Conservation (phyloP, 495 filamentous ascomycete genomes). For the Cercophora sp. region DNA sequence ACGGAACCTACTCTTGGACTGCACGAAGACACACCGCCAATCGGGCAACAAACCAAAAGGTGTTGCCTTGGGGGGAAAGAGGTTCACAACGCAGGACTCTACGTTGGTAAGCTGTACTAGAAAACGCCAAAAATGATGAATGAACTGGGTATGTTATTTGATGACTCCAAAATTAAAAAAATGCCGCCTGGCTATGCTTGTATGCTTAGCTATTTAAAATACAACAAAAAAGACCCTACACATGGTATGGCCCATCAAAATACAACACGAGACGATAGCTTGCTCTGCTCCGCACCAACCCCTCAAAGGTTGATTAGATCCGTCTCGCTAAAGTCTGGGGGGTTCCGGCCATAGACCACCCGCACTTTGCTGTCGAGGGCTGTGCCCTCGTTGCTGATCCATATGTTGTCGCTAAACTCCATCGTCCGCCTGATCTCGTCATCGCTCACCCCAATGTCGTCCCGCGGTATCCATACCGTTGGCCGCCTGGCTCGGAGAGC, state of each 20-base stretch:
- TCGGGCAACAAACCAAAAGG: too few relatives aligned
- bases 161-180: background rate
- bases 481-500: constrained; percentile 82
- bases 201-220: too few relatives aligned
- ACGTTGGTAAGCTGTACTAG: background rate
- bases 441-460: constrained; percentile 85
- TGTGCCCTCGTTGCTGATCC: constrained; percentile 90
- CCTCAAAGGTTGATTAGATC: constrained; percentile 89
- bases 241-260: background rate
- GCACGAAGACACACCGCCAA: too few relatives aligned
- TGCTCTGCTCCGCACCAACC: too few relatives aligned
- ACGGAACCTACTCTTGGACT: too few relatives aligned
- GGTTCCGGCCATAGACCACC: constrained; percentile 83
- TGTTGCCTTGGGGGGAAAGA: too few relatives aligned
- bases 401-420: constrained; percentile 75
- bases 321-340: constrained; percentile 87
- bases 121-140: background rate
- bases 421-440: constrained; percentile 81
- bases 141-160: background rate
- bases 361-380: constrained; percentile 77
- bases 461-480: constrained; percentile 90
- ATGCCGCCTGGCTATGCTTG: too few relatives aligned
- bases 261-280: too few relatives aligned
- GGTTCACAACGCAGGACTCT: too few relatives aligned
- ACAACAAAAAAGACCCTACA: too few relatives aligned